Base-by-base conservation (phyloP, 2,329 filamentous ascomycete species). In the Hypomyces perniciosus region DNA sequence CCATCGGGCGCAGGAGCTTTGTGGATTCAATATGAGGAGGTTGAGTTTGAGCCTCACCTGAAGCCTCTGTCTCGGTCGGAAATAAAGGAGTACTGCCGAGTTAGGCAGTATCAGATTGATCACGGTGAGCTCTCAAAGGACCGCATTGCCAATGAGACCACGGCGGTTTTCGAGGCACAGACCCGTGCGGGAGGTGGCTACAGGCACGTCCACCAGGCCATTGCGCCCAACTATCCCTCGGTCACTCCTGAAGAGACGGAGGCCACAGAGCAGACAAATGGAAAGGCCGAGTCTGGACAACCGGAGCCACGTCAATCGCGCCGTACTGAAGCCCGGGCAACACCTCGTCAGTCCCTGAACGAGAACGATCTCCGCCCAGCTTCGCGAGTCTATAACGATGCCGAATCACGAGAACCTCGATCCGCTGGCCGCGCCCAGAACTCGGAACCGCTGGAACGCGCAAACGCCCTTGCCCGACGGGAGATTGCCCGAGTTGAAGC, bases 11-110 rank as follows among this genome's bases (percentile, higher is more conserved):
- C 80, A 1, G 81, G 81, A 9, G 80, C 77, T 1, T 62, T 84
- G 1, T 85, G 81, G 81, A 80, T 85, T 35, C 67, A 75, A 5
- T 84, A 81, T 55, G 80, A 85, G 10, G 80, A 85, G 45, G 78
- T 83, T 8, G 73, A 75, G 33, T 77, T 84, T 27, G 75, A 84
- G 27, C 68, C 72, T 1, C 80, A 84, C 44, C 68, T 85, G 0
- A 63, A 68, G n/a, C 57, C 65, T 1, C 65, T 84, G 1, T 73
- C 65, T 4, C 68, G 81, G 8, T 68, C 72, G 1, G 80, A 85
- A 56, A 71, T 85, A 44, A 84, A 84, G 62, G 81, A 85, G 58
- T 85, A 84, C 56, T 79, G 78, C 46, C 79, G 81, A 13, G 73
- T 85, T 37, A 77, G 81, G 4, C 80, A 84, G 59, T 72, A 67